Evolutionary conservation across 1,284 basidiomycete genomes (phyloP).

Genomic region (Chiua sp.): DNA sequence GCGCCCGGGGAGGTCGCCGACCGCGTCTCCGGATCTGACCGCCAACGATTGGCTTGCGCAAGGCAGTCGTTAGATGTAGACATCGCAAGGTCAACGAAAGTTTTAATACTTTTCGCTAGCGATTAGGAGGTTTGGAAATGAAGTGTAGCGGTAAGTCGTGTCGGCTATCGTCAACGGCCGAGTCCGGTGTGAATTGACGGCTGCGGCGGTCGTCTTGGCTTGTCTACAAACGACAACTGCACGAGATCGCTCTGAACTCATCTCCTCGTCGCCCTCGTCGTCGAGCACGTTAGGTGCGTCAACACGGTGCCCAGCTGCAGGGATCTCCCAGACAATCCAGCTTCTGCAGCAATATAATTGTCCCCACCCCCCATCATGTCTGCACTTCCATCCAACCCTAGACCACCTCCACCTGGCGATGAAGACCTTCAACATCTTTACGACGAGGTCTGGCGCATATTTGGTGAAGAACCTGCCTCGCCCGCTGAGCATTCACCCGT

Average conservation of each 20-base stretch:
- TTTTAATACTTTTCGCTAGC: too few species aligned
- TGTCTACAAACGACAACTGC: slow-evolving; percentile 2
- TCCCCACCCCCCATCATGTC: slow-evolving; percentile 34
- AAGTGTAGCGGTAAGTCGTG: neutral
- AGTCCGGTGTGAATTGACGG: slow-evolving; percentile 16
- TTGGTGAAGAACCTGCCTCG: slow-evolving; percentile 48
- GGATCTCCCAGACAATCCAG: slow-evolving; percentile 2
- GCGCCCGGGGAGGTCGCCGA: too few species aligned
- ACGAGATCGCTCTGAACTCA: neutral
- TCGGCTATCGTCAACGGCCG: slow-evolving; percentile 1
- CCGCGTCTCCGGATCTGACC: too few species aligned
- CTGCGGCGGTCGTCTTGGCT: slow-evolving; percentile 6
- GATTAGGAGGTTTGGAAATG: too few species aligned
- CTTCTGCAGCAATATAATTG: slow-evolving; percentile 11
- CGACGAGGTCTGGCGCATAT: slow-evolving; percentile 72
- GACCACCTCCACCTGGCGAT: slow-evolving; percentile 55
- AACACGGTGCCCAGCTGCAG: slow-evolving; percentile 3
- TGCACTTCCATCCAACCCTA: slow-evolving; percentile 35
- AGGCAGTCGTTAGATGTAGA: too few species aligned
- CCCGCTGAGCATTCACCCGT: slow-evolving; percentile 30
- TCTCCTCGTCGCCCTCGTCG: slow-evolving; percentile 1
- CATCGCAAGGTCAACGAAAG: too few species aligned
- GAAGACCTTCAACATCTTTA: slow-evolving; percentile 74
- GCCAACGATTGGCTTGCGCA: too few species aligned
- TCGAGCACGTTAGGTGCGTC: neutral